phyloP scores from a whole-genome alignment of 148 eudicot genomes.

The Amaranthus cruentus region DNA sequence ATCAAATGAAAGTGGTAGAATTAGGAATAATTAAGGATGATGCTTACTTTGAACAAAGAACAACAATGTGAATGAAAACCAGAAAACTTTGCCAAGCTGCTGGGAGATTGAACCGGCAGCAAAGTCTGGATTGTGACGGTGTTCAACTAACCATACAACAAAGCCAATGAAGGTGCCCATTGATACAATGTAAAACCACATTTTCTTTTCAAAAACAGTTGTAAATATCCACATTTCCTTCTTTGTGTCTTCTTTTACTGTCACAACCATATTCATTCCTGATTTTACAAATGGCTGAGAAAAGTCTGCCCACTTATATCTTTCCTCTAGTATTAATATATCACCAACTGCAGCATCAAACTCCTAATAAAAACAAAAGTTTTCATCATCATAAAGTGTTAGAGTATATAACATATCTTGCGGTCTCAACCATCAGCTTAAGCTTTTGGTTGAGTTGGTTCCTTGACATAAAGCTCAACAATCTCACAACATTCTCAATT shows the following conservation, averaged over 20 bases:
- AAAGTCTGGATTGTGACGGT: slow-evolving; percentile 19
- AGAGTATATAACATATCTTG: no score
- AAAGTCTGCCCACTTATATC: slow-evolving; percentile 29
- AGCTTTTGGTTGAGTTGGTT: no score
- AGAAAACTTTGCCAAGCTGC: slow-evolving; percentile 22
- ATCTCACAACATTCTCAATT: no score
- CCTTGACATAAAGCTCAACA: no score
- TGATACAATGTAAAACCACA: slow-evolving; percentile 38
- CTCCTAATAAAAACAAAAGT: background rate
- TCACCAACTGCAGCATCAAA: slow-evolving; percentile 25
- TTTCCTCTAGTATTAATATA: slow-evolving; percentile 6
- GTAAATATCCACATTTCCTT: slow-evolving; percentile 30
- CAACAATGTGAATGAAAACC: slow-evolving; percentile 39
- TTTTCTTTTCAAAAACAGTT: slow-evolving; percentile 25
- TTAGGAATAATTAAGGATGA: no score
- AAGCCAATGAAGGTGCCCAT: slow-evolving; percentile 30
- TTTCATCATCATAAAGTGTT: background rate
- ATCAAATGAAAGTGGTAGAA: no score
- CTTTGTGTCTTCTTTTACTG: slow-evolving; percentile 7
- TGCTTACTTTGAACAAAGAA: slow-evolving; percentile 38
- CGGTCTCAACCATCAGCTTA: no score
- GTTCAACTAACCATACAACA: slow-evolving; percentile 39
- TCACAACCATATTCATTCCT: slow-evolving; percentile 25
- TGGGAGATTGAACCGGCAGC: slow-evolving; percentile 16
- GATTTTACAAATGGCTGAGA: slow-evolving; percentile 26